These are phyloP conservation scores for Populus tomentosa DNA, from an alignment of 441 rosid genomes.

Conservation along the genomic window DNA sequence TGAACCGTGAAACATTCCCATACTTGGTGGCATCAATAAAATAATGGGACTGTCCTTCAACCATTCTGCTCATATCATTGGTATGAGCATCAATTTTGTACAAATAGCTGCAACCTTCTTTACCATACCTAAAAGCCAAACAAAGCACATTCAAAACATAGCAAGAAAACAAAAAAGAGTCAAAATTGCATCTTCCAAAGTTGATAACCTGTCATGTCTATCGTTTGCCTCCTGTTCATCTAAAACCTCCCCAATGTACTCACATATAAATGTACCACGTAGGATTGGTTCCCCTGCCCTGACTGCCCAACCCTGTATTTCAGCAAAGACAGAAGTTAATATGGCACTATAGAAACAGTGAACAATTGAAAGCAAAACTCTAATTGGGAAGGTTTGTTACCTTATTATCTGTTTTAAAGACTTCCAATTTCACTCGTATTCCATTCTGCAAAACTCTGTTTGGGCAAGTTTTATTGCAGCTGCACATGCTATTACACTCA, in stretches of 20 bases:
- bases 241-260: conserved; percentile 81
- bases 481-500: conserved; percentile 85
- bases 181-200: conserved; percentile 9
- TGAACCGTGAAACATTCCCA: conserved; percentile 89
- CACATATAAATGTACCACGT: conserved; percentile 84
- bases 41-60: conserved; percentile 54
- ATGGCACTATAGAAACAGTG: conserved; percentile 9
- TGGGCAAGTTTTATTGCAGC: conserved; percentile 71
- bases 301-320: conserved; percentile 90
- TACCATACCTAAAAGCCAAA: conserved; percentile 51
- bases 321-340: conserved; percentile 9
- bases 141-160: conserved; percentile 11
- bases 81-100: conserved; percentile 59
- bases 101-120: conserved; percentile 59
- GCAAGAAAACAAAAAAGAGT: not conserved
- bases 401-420: conserved; percentile 77
- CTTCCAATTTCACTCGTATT: conserved; percentile 64
- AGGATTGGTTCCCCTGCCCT: conserved; percentile 83
- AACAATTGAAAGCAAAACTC: conserved; percentile 11
- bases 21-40: conserved; percentile 75
- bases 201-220: conserved; percentile 61
- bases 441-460: conserved; percentile 97
- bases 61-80: conserved; percentile 80
- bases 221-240: conserved; percentile 64
- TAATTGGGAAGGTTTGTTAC: conserved; percentile 25